These are phyloP conservation scores for Strobilomyces echinocephalus DNA, from an alignment of 768 basidiomycete species.

Conservation along the genomic window DNA sequence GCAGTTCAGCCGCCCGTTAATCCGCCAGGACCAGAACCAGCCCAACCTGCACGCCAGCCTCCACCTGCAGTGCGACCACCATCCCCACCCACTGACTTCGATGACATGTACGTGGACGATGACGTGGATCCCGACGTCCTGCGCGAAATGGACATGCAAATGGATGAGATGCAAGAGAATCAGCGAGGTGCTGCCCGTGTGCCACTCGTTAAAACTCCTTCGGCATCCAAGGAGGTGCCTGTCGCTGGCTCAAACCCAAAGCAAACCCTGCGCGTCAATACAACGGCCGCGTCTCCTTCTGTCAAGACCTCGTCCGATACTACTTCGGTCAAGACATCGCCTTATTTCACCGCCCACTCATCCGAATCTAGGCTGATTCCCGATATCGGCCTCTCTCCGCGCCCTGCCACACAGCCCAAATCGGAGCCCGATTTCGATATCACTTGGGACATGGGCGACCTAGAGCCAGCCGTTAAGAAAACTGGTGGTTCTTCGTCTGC, in stretches of 20 bases:
- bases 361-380: conserved; percentile 13
- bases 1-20: conserved; percentile 10
- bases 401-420: conserved; percentile 20
- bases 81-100: conserved; percentile 10
- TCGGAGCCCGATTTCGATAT: conserved; percentile 17
- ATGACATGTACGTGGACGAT: conserved; percentile 25
- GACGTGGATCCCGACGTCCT: conserved; percentile 29
- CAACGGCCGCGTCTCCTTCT: conserved; percentile 8
- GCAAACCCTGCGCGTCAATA: not conserved
- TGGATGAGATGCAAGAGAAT: conserved; percentile 10
- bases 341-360: conserved; percentile 18
- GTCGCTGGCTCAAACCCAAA: not conserved
- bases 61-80: conserved; percentile 6
- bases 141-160: conserved; percentile 18
- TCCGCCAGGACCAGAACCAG: conserved; percentile 6
- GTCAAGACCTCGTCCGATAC: not conserved
- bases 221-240: conserved; percentile 2
- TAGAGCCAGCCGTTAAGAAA: conserved; percentile 15
- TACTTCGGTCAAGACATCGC: conserved; percentile 10
- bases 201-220: not conserved
- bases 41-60: conserved; percentile 13
- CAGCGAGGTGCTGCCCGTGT: not conserved
- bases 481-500: conserved; percentile 10
- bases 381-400: conserved; percentile 30
- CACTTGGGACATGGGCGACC: conserved; percentile 30